Evolutionary conservation across 345 rosid genomes (phyloP).

Genomic region (Rhodamnia rubescens): DNA sequence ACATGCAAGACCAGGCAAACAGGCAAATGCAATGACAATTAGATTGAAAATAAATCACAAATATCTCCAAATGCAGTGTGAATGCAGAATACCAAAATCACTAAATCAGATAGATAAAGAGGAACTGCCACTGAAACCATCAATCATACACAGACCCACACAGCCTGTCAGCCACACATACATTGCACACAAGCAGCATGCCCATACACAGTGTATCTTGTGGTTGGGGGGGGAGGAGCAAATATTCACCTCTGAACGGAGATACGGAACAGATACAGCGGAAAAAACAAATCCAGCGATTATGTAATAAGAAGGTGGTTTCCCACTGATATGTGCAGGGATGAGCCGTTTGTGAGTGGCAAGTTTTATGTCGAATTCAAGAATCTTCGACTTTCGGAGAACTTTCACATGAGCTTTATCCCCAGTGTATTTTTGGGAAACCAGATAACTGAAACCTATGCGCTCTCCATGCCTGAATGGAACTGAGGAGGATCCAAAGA

Average conservation of each 20-base stretch:
- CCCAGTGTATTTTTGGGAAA: conserved; percentile 88
- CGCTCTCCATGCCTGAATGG: conserved; percentile 95
- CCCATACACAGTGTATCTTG: background rate
- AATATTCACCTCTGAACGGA: conserved; percentile 72
- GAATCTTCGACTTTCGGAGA: conserved; percentile 52
- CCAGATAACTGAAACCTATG: conserved; percentile 87
- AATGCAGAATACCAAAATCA: background rate
- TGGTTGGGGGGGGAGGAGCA: background rate
- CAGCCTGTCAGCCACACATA: background rate
- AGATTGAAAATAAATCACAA: background rate
- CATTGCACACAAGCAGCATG: background rate
- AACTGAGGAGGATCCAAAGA: conserved; percentile 25
- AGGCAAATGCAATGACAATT: background rate
- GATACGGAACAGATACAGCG: conserved; percentile 80
- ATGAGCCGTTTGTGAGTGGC: conserved; percentile 74
- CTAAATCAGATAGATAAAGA: background rate
- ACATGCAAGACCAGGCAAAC: background rate
- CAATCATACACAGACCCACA: background rate
- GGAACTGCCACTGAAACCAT: background rate
- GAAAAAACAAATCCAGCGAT: conserved; percentile 88
- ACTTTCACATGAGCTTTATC: conserved; percentile 75
- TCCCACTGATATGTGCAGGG: conserved; percentile 74
- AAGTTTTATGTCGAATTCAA: conserved; percentile 71
- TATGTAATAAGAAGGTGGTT: conserved; percentile 83
- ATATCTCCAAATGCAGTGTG: background rate